Base-by-base conservation (phyloP, 1,139 yeast genomes). In the Candida sanyaensis region DNA sequence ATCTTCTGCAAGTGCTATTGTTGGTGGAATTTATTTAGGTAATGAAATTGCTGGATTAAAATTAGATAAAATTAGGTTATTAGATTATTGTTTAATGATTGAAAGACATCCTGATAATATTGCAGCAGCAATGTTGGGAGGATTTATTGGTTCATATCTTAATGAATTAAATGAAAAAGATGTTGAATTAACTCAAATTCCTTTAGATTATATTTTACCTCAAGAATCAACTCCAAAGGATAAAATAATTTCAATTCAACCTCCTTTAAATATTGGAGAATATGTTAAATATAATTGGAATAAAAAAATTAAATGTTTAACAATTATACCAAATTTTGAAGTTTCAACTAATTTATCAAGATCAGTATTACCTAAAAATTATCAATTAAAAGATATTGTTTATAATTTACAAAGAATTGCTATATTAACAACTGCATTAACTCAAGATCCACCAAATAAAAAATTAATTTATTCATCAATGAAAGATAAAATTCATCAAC, bases 81-180 rank as follows among this genome's bases (percentile, higher is more conserved):
- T 93, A 61, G 99, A 93, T 69, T 93, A 88, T 73, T 90, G 97
- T 66, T 78, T 93, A 57, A 88, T 93, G 92, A 92, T 93, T 59
- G 99, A 93, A 72, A 84, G 98, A 64, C 99, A 93, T 62, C 99
- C 99, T 31, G 99, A 93, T 68, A 93, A 93, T 67, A 92, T 93
- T 61, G 92, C 97, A 23, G 99, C 99, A 32, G 97, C 99, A 41
- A 90, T 93, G 97, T 86, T 92, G 83, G 99, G 99, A 50, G 98
- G 99, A 4, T 93, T 93, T 67, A 96, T 92, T 36, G 99, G 99
- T 33, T 89, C 97, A 1, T 93, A 88, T 68, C 78, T 93, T 63
- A 82, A 96, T 59, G 96, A 89, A 55, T 73, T 93, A 53, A 73
- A 83, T 31, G 83, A 84, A 4, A 78, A 81, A 42, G 97, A 92